phyloP scores from a whole-genome alignment of 345 rosid genomes.

The Populus nigra region DNA sequence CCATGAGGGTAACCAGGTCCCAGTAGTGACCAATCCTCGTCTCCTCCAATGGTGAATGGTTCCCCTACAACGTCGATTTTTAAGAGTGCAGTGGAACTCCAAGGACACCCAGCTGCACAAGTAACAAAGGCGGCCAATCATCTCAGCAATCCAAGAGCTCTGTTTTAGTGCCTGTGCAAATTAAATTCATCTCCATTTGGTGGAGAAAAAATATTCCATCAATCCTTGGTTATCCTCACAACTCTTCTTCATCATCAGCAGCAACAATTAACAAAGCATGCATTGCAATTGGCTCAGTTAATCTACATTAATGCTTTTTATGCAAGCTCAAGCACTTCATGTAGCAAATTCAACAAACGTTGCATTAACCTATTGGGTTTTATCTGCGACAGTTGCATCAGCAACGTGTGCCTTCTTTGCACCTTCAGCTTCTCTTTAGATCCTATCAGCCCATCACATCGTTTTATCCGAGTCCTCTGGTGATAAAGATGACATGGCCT shows the following conservation, averaged over 20 bases:
- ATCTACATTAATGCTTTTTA: conserved; percentile 48
- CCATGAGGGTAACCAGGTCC: conserved; percentile 53
- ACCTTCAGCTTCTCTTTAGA: conserved; percentile 69
- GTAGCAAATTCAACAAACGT: conserved; percentile 33
- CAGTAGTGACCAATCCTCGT: conserved; percentile 49
- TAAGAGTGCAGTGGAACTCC: conserved; percentile 86
- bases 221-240: conserved; percentile 59
- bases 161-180: conserved; percentile 41
- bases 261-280: conserved; percentile 58
- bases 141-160: conserved; percentile 69
- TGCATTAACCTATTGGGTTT: conserved; percentile 37
- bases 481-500: conserved; percentile 86
- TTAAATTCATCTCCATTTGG: conserved; percentile 55
- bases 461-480: conserved; percentile 76
- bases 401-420: conserved; percentile 49
- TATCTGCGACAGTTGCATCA: too few relatives aligned
- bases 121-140: conserved; percentile 68
- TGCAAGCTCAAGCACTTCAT: conserved; percentile 58
- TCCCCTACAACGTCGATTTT: conserved; percentile 68
- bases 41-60: conserved; percentile 62
- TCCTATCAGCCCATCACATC: conserved; percentile 91
- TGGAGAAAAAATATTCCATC: conserved; percentile 55
- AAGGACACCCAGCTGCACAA: conserved; percentile 58
- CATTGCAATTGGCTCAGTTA: conserved; percentile 55
- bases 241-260: conserved; percentile 39